Conservation (phyloP, 805 yeast genomes). For the Pichia sporocuriosa region DNA sequence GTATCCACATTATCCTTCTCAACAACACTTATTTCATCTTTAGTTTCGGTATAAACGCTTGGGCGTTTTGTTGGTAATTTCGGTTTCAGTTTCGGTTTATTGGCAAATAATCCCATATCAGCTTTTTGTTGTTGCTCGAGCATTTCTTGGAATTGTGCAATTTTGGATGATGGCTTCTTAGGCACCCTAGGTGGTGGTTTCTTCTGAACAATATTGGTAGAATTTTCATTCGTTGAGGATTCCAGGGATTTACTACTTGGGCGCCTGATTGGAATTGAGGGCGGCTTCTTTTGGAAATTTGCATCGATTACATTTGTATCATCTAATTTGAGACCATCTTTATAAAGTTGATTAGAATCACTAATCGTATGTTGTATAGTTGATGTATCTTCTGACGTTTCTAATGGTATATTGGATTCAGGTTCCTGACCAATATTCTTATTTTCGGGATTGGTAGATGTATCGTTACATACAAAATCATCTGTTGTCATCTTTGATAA, state of each 20-base stretch:
- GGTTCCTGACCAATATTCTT: too few species aligned
- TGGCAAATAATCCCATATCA: constrained; percentile 24
- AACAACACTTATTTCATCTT: constrained; percentile 1
- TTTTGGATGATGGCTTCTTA: constrained; percentile 68
- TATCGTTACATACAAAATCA: background rate
- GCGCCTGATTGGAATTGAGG: background rate
- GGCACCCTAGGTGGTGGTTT: constrained; percentile 62
- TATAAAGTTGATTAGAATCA: too few species aligned
- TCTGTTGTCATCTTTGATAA: background rate
- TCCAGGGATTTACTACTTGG: background rate
- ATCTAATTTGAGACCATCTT: background rate
- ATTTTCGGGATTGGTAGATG: too few species aligned
- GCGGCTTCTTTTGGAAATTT: background rate
- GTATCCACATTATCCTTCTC: background rate
- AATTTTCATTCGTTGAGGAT: too few species aligned
- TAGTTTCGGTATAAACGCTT: background rate
- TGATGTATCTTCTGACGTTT: too few species aligned
- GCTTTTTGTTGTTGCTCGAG: constrained; percentile 45
- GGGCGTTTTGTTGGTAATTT: constrained; percentile 21
- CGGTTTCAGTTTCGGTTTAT: constrained; percentile 15
- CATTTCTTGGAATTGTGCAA: constrained; percentile 79
- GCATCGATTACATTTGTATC: background rate
- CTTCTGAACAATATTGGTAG: constrained; percentile 4
- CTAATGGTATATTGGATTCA: too few species aligned
- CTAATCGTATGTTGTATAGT: too few species aligned